Base-by-base conservation (phyloP, 2,329 filamentous ascomycete species). In the Paraphaeosphaeria sporulosa region DNA sequence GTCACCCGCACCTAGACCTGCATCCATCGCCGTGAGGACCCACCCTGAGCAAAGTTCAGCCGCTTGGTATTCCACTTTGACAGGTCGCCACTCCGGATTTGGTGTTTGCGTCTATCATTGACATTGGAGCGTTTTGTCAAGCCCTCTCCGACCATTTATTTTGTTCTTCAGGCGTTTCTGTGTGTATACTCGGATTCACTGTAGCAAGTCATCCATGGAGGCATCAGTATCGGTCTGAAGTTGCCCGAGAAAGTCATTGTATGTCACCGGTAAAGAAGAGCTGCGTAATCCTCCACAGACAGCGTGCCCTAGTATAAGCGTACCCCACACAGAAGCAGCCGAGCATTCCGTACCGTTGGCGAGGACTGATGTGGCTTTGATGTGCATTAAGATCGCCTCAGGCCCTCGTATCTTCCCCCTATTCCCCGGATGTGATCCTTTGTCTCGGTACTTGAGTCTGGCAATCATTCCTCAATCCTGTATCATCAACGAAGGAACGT, bases 1-100 rank as follows among this genome's bases (percentile, higher is more conserved):
- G 55, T 49, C 15, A 50, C 38, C 55, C 55, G 55, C n/a, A 54
- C 25, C 50, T 25, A 38, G 25, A 43, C 43, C 38, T 54, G 50
- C 50, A 15, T 32, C 50, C 36, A 19, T 43, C 36, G 17, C 6
- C 12, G 13, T 15, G 36, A 30, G 36, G 36, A 5, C 17, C 36
- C 36, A 40, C 13, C 13, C 3, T 40, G 10, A 3, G 12, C 36
- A 5, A 36, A 8, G 27, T 8, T 30, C 23, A 30, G 48, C 48
- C 50, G 32, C 42, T 23, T 25, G 34, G 23, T 10, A 32, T 27
- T n/a, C 42, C 48, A 36, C 23, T 15, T 21, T 23, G 44, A 47
- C 21, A 25, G 17, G 25, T 21, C 21, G 44, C 23, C 21, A 3
- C 23, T 27, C 21, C 21, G 17, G 21, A 12, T 47, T 27, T 25